phyloP scores from a whole-genome alignment of 345 rosid genomes.

The Jatropha curcas region DNA sequence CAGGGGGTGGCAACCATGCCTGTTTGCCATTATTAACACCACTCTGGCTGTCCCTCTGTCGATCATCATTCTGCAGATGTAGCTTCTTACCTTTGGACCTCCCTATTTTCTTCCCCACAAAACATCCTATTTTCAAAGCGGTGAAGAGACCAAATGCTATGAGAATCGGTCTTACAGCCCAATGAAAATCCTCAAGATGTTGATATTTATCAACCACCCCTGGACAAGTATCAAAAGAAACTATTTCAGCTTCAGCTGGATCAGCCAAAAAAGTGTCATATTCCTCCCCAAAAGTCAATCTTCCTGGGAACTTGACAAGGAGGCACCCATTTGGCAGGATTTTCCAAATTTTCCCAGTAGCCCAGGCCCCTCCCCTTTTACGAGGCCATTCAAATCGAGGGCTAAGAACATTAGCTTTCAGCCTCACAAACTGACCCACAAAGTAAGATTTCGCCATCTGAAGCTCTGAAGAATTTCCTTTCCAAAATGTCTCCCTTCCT shows the following conservation, averaged over 20 bases:
- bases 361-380: constrained; percentile 59
- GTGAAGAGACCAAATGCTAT: constrained; percentile 68
- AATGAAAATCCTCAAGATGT: constrained; percentile 93
- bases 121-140: constrained; percentile 60
- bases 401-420: constrained; percentile 60
- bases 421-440: constrained; percentile 74
- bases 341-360: constrained; percentile 71
- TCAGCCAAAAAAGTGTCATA: constrained; percentile 62
- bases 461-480: constrained; percentile 65
- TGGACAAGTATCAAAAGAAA: constrained; percentile 56
- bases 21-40: constrained; percentile 17
- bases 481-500: constrained; percentile 77
- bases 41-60: constrained; percentile 25
- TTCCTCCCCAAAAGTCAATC: constrained; percentile 57
- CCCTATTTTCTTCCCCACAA: constrained; percentile 49
- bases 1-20: constrained; percentile 54
- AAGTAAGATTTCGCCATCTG: constrained; percentile 82
- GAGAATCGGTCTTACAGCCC: constrained; percentile 86
- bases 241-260: constrained; percentile 81
- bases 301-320: constrained; percentile 70
- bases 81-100: constrained; percentile 46
- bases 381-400: constrained; percentile 90
- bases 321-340: constrained; percentile 87
- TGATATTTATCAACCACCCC: constrained; percentile 71
- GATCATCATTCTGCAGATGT: constrained; percentile 23